A percentile compares a stretch with the other conserved stretches of the same genome.
These are phyloP conservation scores for Lyophyllum semitale DNA, from an alignment of 768 basidiomycete genomes.

Conservation along the genomic window DNA sequence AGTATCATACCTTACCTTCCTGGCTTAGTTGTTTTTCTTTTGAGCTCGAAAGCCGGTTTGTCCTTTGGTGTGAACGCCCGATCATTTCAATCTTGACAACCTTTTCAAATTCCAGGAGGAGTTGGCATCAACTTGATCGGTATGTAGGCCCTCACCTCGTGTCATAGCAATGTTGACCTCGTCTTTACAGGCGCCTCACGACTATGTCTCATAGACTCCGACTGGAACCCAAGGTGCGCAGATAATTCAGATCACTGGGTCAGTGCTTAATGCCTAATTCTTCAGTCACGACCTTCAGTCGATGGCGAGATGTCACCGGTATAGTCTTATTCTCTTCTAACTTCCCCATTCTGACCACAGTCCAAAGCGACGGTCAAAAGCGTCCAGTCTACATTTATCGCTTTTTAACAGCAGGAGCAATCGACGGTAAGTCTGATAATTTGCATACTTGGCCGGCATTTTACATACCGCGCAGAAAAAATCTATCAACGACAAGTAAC, in stretches of 20 bases:
- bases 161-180: background rate
- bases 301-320: constrained; percentile 97
- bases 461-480: constrained; percentile 57
- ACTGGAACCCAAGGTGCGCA: constrained; percentile 88
- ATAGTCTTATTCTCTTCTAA: constrained; percentile 11
- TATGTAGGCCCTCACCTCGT: constrained; percentile 16
- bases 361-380: constrained; percentile 87
- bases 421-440: constrained; percentile 62
- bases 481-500: constrained; percentile 94
- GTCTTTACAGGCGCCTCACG: constrained; percentile 65
- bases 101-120: constrained; percentile 54
- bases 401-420: constrained; percentile 83
- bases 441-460: background rate
- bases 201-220: constrained; percentile 83
- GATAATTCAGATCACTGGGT: background rate
- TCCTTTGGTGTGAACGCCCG: background rate
- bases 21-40: constrained; percentile 80
- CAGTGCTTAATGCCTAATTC: background rate
- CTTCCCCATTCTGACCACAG: constrained; percentile 11
- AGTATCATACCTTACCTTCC: background rate
- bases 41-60: constrained; percentile 87
- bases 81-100: background rate
- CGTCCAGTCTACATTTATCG: constrained; percentile 88
- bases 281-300: constrained; percentile 88
- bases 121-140: constrained; percentile 93